Evolutionary conservation across 2,329 filamentous ascomycete genomes (phyloP), one percentile per base, ranked within the genome.

Genomic region (Penicillium aurantiogriseum): DNA sequence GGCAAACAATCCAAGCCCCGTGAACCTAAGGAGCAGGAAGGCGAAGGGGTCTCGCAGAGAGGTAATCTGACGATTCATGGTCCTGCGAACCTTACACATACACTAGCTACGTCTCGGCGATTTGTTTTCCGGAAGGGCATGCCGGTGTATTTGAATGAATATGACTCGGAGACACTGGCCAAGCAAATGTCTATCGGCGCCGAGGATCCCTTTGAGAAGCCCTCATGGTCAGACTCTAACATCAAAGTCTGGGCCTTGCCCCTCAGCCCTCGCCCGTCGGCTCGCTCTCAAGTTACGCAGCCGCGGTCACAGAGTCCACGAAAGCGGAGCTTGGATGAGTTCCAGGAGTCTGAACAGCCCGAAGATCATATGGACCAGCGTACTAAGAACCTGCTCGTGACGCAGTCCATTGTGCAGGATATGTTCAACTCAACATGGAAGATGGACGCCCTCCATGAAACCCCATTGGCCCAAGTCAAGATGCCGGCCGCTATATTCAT

Each of bases 51-150:
- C 15, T 54, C 56, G 35, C 58, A 72, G 40, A 74, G 69, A 53
- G 65, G 70, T 15, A 76, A 74, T 19, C 69, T 92, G 57, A 83
- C 82, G n/a, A 79, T 97, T 13, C 89, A 95, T 70, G 92, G 90
- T 3, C 86, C 88, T 5, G 85, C 86, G 51, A 97, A 97, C 70
- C 75, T 97, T 54, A 84, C 86, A 45, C 88, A 97, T 69, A 82
- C 85, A 6, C 75, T 99, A 56, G 92, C 91, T n/a, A 90, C 92
- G 0, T 88, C 89, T 17, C 84, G 94, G 45, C 81, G 87, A 33
- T 96, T 96, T 74, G 85, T 97, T 49, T 93, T 97, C 67, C 84
- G 94, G 38, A 92, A 90, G 66, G 88, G 90, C 0, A 82, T 96
- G 70, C 88, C 88, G 0, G 76, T 97, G n/a, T 79, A 77, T 33